A percentile compares a stretch with the other conserved stretches of the same genome.
phyloP scores from a whole-genome alignment of 345 rosid species.

The Syzygium aromaticum region DNA sequence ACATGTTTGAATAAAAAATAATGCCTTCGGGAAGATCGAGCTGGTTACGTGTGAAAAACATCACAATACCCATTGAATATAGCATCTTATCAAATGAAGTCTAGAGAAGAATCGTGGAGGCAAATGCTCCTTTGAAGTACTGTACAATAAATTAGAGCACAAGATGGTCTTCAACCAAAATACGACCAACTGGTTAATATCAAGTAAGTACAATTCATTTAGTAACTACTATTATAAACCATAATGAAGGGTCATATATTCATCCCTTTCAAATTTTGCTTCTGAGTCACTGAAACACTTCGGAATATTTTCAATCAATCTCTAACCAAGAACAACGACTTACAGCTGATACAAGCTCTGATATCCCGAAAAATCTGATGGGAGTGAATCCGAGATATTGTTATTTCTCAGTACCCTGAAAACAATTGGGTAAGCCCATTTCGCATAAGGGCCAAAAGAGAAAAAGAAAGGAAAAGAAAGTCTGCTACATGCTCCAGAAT shows the following conservation, averaged over 20 bases:
- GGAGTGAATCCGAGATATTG: conserved; percentile 26
- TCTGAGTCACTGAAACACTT: background rate
- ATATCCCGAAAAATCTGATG: conserved; percentile 25
- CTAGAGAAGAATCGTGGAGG: background rate
- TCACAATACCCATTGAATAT: background rate
- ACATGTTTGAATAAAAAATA: background rate
- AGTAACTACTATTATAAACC: background rate
- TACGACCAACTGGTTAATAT: fast-evolving
- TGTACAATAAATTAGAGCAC: background rate
- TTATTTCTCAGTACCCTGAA: conserved; percentile 30
- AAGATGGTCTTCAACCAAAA: background rate
- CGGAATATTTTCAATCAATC: background rate
- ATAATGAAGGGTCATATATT: background rate
- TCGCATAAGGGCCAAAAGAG: background rate
- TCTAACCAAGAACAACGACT: background rate
- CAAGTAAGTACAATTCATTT: background rate
- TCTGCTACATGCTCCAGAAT: background rate
- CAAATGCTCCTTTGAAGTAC: background rate
- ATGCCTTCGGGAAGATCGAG: background rate
- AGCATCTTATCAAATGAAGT: background rate
- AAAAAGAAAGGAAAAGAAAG: background rate
- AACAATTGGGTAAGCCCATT: background rate
- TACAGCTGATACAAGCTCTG: conserved; percentile 6
- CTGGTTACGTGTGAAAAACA: background rate
- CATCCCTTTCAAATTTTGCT: background rate